A percentile compares a stretch with the other conserved stretches of the same genome.
phyloP scores from a whole-genome alignment of 148 eudicot species.

The Fagopyrum tataricum region DNA sequence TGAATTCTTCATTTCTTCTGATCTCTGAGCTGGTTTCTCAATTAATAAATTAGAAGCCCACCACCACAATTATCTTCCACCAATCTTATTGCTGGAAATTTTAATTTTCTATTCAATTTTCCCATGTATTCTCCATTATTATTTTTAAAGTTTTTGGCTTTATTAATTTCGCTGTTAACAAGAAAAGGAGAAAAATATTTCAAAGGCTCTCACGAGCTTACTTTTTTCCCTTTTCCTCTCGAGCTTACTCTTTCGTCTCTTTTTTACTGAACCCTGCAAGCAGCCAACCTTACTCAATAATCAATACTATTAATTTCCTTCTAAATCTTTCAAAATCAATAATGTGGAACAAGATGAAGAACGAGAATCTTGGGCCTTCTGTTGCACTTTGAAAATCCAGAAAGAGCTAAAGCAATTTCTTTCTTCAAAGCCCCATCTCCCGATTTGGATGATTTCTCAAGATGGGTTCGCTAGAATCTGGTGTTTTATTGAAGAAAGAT shows the following conservation, averaged over 20 bases:
- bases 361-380: conserved; percentile 10
- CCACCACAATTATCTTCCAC: not conserved
- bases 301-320: not conserved
- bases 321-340: not conserved
- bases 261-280: not conserved
- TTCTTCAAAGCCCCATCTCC: not conserved
- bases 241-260: not conserved
- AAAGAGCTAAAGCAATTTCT: not conserved
- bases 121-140: not conserved
- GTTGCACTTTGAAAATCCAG: not conserved
- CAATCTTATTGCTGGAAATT: not conserved
- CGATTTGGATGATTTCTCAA: conserved; percentile 7
- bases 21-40: conserved; percentile 1
- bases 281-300: not conserved
- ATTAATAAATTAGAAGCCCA: conserved; percentile 5
- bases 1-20: not conserved
- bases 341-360: not conserved
- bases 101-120: not conserved
- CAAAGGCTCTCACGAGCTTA: not conserved
- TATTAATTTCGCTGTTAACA: not conserved
- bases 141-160: not conserved
- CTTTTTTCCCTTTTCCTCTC: not conserved
- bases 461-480: conserved; percentile 15
- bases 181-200: not conserved
- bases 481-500: conserved; percentile 11